Evolutionary conservation across 2,329 filamentous ascomycete species (phyloP), one percentile per base, ranked within the genome.

Genomic region (Penicillium freii): DNA sequence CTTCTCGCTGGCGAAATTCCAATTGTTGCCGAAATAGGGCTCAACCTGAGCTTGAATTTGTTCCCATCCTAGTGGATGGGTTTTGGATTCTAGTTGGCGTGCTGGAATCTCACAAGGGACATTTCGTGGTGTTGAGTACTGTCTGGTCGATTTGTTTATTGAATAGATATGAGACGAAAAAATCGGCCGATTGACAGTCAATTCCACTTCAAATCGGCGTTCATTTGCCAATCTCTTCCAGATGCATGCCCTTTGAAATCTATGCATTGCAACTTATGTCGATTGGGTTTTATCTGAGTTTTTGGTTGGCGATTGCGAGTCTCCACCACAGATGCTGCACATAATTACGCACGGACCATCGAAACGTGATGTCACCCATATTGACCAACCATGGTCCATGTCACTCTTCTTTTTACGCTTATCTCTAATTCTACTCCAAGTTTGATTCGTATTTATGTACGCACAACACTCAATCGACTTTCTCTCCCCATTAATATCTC

Each of bases 11-110:
- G 46, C 9, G 27, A 65, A 65, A 2, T 43, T 48, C 63, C 63
- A 64, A 29, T 62, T 47, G 5, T 58, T 19, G 5, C 11, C 23
- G 15, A 65, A 62, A 31, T 58, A 62, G 6, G 63, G 63, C 34
- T 64, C 63, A 46, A 64, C 52, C 25, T 56, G 38, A 2, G 50
- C 43, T 44, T 65, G 63, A 2, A 65, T 62, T 2, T 10, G 33
- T 17, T 60, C 50, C 60, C 58, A 63, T 49, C 61, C 61, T 36
- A 60, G 43, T 21, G 50, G 38, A 44, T 64, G 63, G 2, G 38
- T 48, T 40, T 60, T 64, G 0, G 53, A 57, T 48, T 64, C 50
- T 21, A 65, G 50, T 25, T 44, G 54, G 27, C 49, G 51, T 2
- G 55, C 42, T 29, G 53, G 31, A 23, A 60, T 39, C 38, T 54